phyloP scores from a whole-genome alignment of 2,329 filamentous ascomycete genomes.

The Colletotrichum tropicicola region DNA sequence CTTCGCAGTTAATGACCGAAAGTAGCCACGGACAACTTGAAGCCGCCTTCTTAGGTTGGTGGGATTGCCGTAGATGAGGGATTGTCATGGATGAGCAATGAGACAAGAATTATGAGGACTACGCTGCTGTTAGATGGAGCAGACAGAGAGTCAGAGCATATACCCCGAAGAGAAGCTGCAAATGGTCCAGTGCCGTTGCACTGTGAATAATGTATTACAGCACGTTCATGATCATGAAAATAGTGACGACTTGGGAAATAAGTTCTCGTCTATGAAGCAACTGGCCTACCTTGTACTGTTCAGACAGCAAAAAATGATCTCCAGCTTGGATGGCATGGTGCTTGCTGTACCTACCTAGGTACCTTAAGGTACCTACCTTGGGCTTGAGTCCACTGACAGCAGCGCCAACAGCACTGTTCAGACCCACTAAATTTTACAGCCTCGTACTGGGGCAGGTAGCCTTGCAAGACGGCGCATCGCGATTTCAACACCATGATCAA shows the following conservation, averaged over 20 bases:
- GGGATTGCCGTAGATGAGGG: background rate
- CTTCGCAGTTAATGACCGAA: background rate
- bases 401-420: background rate
- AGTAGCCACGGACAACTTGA: slow-evolving; percentile 56
- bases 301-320: no score
- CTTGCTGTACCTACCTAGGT: no score
- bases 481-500: slow-evolving; percentile 13
- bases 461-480: slow-evolving; percentile 36
- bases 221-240: no score
- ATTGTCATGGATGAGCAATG: slow-evolving; percentile 13
- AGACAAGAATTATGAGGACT: slow-evolving; percentile 10
- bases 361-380: no score
- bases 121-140: background rate
- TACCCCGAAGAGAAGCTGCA: background rate
- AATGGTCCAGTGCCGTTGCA: no score
- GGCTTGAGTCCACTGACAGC: background rate
- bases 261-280: no score
- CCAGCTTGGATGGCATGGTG: no score
- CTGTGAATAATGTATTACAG: no score
- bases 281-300: no score
- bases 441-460: slow-evolving; percentile 39
- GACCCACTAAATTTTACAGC: slow-evolving; percentile 29
- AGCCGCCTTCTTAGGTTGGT: slow-evolving; percentile 72
- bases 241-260: no score
- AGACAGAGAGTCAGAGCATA: background rate